Evolutionary conservation across 768 basidiomycete species (phyloP), one percentile per base, ranked within the genome.

Genomic region (Phylloporus scabripes): DNA sequence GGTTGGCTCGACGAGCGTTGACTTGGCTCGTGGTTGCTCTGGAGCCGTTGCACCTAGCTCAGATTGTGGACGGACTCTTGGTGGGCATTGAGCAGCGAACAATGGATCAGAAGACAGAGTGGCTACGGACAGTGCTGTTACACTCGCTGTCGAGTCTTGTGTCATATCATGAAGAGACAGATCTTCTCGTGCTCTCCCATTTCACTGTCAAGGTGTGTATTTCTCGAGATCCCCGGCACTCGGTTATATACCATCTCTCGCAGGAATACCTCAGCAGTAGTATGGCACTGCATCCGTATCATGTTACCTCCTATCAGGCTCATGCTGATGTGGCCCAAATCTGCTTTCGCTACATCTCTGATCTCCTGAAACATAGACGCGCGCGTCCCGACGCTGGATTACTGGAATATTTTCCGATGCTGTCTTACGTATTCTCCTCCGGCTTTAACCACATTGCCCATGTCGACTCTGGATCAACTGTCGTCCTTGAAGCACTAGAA

Each of bases 211-310:
- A 49, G 26, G 48, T 49, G 4, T 11, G 48, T 31, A 6, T 26
- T 18, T 4, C 18, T 11, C 15, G 7, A n/a, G 5, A 18, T 29
- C 21, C 5, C 5, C 21, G 3, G 21, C 21, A 23, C 5, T 5
- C 5, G 21, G 3, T 5, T 6, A n/a, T 11, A 26, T 21, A 12
- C 3, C 17, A n/a, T 7, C 3, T 39, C 14, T 8, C 11, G 3
- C 14, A 51, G 50, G 50, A 51, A 41, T 51, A 51, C 14, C 45
- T 51, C 5, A 46, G 24, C 1, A 41, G 44, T 10, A n/a, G 24
- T 8, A 12, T 20, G 4, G 15, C 45, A 14, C 32, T 33, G 10
- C 45, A 39, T 0, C 8, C 6, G 12, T 51, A 46, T 31, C 39
- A 21, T 1, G n/a, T 51, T 39, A 24, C 18, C 5, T 11, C 32